A percentile compares a stretch with the other conserved stretches of the same genome.
Conservation (phyloP, 108 stramenopile genomes). For the Conticribra weissflogii region DNA sequence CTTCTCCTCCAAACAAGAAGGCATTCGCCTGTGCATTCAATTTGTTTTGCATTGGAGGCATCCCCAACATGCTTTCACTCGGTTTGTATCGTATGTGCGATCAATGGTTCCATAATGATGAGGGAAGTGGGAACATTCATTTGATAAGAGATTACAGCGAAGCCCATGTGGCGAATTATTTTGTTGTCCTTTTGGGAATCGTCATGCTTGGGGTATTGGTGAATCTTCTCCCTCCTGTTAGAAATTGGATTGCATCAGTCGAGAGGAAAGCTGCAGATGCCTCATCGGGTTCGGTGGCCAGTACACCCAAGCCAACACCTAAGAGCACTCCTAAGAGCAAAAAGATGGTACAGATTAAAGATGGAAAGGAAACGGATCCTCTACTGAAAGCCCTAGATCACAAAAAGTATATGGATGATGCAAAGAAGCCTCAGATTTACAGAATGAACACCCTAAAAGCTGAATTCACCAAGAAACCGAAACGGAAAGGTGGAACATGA, state of each 20-base stretch:
- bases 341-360: conserved; percentile 4
- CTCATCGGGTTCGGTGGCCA: conserved; percentile 14
- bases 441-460: conserved; percentile 48
- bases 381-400: conserved; percentile 23
- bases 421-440: conserved; percentile 27
- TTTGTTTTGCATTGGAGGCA: conserved; percentile 78
- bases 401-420: conserved; percentile 40
- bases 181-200: conserved; percentile 63
- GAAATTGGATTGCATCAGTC: conserved; percentile 60
- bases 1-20: conserved; percentile 73
- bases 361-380: conserved; percentile 16
- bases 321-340: conserved; percentile 7
- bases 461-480: conserved; percentile 23
- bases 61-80: conserved; percentile 77
- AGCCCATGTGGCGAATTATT: conserved; percentile 72
- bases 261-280: conserved; percentile 66
- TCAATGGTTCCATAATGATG: conserved; percentile 65
- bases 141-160: conserved; percentile 70
- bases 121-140: conserved; percentile 65
- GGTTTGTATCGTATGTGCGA: conserved; percentile 59
- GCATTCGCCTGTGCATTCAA: conserved; percentile 81
- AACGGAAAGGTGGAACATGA: not conserved
- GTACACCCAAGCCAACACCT: conserved; percentile 25
- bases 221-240: conserved; percentile 60
- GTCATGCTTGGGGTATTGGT: conserved; percentile 62